phyloP scores from a whole-genome alignment of 495 filamentous ascomycete species.

The Hypoxylon lenormandii region DNA sequence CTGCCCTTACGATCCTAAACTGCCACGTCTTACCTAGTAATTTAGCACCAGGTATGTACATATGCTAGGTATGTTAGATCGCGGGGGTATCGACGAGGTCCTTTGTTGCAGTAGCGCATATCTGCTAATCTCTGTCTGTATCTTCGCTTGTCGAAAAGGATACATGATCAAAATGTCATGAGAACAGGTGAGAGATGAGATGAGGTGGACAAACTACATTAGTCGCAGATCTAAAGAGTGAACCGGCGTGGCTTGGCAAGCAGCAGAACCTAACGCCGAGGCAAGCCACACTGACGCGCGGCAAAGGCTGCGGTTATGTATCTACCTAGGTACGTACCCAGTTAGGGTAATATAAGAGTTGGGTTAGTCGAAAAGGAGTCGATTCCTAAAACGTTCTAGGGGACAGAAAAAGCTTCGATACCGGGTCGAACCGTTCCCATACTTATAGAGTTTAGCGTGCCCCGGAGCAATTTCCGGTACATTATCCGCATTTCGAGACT shows the following conservation, averaged over 20 bases:
- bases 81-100: not conserved
- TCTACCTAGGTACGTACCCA: no score
- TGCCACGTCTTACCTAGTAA: not conserved
- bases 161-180: not conserved
- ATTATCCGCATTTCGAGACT: not conserved
- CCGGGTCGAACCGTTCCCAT: slow-evolving; percentile 1
- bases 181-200: not conserved
- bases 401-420: not conserved
- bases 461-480: not conserved
- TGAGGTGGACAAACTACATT: not conserved
- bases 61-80: not conserved
- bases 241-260: not conserved
- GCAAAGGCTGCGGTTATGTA: not conserved
- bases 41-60: no score
- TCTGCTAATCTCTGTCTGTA: no score
- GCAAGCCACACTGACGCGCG: not conserved
- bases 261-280: not conserved
- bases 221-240: not conserved
- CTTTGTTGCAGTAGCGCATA: not conserved
- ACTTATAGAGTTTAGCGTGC: not conserved
- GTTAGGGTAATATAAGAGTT: not conserved
- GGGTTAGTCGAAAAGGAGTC: not conserved
- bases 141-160: not conserved
- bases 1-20: not conserved
- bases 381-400: not conserved